These are phyloP conservation scores for Solanum microdontum DNA, from an alignment of 257 asterid species.

Conservation along the genomic window DNA sequence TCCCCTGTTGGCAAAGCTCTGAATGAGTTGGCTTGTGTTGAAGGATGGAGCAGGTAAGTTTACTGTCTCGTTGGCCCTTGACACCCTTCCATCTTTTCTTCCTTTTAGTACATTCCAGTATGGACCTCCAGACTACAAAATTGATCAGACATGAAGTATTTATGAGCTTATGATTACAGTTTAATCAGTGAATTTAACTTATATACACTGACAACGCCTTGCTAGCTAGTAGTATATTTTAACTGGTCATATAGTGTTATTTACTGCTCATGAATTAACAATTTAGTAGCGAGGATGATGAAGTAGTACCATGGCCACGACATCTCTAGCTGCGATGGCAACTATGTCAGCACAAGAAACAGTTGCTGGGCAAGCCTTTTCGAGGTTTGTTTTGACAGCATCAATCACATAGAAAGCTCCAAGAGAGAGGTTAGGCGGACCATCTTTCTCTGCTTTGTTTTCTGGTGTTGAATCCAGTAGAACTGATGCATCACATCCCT, in stretches of 20 bases:
- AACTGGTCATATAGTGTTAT: neutral
- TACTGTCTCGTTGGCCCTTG: constrained; percentile 53
- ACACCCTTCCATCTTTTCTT: constrained; percentile 55
- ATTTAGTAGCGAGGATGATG: neutral
- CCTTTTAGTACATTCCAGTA: constrained; percentile 52
- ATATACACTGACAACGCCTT: neutral
- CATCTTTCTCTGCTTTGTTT: constrained; percentile 73
- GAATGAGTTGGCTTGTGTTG: constrained; percentile 45
- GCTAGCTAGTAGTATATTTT: neutral
- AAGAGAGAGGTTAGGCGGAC: constrained; percentile 56
- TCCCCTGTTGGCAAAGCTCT: constrained; percentile 43
- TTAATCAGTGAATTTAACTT: neutral
- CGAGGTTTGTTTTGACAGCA: constrained; percentile 48
- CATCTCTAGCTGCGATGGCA: constrained; percentile 67
- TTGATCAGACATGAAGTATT: neutral
- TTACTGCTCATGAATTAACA: neutral
- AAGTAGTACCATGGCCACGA: constrained; percentile 42
- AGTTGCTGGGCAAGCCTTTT: constrained; percentile 47
- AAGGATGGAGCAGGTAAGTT: constrained; percentile 57
- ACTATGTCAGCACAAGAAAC: constrained; percentile 76
- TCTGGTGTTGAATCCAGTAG: constrained; percentile 55
- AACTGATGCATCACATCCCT: constrained; percentile 90
- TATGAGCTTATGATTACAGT: neutral
- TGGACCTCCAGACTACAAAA: constrained; percentile 55
- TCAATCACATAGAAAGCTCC: constrained; percentile 65